phyloP scores from a whole-genome alignment of 2,329 filamentous ascomycete species.

The Lecanicillium sp. region DNA sequence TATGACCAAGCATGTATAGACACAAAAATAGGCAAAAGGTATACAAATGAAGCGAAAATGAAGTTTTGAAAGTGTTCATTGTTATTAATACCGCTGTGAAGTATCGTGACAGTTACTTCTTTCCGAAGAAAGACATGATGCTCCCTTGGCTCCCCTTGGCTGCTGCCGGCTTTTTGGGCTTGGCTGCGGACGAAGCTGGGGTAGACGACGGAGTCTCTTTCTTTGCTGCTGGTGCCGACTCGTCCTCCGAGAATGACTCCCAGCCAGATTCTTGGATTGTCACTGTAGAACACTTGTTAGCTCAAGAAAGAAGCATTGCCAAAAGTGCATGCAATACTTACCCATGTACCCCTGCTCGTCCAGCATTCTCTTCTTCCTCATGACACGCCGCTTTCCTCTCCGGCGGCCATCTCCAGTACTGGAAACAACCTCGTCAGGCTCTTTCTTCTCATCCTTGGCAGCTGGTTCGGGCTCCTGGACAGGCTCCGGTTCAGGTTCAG shows the following conservation, averaged over 20 bases:
- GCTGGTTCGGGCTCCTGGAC: slow-evolving; percentile 21
- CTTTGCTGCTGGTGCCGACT: slow-evolving; percentile 46
- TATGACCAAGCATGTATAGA: slow-evolving; percentile 5
- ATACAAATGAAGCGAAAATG: no score
- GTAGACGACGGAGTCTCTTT: slow-evolving; percentile 42
- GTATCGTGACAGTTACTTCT: slow-evolving; percentile 49
- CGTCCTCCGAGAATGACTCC: slow-evolving; percentile 93
- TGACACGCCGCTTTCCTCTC: slow-evolving; percentile 69
- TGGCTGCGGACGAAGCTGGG: slow-evolving; percentile 37
- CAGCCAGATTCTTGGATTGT: slow-evolving; percentile 78
- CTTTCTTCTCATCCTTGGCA: slow-evolving; percentile 28
- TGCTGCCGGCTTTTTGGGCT: slow-evolving; percentile 43
- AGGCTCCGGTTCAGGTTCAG: slow-evolving; percentile 25
- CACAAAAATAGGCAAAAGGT: slow-evolving; percentile 38
- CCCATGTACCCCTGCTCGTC: slow-evolving; percentile 88
- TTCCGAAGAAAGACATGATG: slow-evolving; percentile 89
- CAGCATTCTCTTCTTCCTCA: slow-evolving; percentile 80
- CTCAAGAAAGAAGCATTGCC: neutral
- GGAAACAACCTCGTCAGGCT: slow-evolving; percentile 44
- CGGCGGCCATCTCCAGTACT: slow-evolving; percentile 53
- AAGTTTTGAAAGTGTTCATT: no score
- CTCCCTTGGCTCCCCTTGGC: slow-evolving; percentile 62
- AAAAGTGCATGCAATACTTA: slow-evolving; percentile 32
- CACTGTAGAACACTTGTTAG: slow-evolving; percentile 42
- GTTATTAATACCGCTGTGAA: no score